A percentile compares a stretch with the other conserved stretches of the same genome.
phyloP scores from a whole-genome alignment of 2,329 filamentous ascomycete species.

The Elsinoe fawcettii region DNA sequence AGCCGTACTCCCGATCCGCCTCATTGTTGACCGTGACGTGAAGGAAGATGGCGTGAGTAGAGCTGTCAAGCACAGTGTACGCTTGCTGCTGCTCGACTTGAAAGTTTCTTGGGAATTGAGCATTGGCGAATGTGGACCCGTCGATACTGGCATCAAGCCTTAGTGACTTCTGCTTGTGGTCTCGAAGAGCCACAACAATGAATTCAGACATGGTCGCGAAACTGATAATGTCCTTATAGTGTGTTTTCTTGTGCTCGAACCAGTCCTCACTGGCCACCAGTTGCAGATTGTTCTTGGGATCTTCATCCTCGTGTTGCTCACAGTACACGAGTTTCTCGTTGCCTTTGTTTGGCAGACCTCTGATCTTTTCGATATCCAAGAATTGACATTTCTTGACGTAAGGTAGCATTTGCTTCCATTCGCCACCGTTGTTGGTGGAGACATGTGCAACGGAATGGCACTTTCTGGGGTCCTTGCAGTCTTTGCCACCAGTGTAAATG shows the following conservation, averaged over 20 bases:
- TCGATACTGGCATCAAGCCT: conserved; percentile 78
- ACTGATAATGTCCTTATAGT: conserved; percentile 65
- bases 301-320: conserved; percentile 56
- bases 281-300: conserved; percentile 52
- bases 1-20: conserved; percentile 63
- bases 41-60: conserved; percentile 86
- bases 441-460: conserved; percentile 71
- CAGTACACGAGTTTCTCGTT: conserved; percentile 59
- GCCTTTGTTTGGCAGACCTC: conserved; percentile 29
- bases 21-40: conserved; percentile 74
- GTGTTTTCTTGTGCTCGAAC: conserved; percentile 58
- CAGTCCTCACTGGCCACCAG: conserved; percentile 73
- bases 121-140: conserved; percentile 71
- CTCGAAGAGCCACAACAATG: conserved; percentile 73
- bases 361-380: conserved; percentile 55
- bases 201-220: conserved; percentile 97
- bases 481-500: conserved; percentile 71
- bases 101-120: conserved; percentile 80
- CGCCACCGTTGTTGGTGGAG: conserved; percentile 66
- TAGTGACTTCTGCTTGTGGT: conserved; percentile 59
- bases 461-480: conserved; percentile 52
- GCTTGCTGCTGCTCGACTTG: conserved; percentile 67
- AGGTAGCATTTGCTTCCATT: conserved; percentile 67
- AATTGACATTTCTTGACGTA: conserved; percentile 82
- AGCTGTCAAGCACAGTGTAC: conserved; percentile 92